Conservation (phyloP, 179 eudicot species). For the Dionaea muscipula region DNA sequence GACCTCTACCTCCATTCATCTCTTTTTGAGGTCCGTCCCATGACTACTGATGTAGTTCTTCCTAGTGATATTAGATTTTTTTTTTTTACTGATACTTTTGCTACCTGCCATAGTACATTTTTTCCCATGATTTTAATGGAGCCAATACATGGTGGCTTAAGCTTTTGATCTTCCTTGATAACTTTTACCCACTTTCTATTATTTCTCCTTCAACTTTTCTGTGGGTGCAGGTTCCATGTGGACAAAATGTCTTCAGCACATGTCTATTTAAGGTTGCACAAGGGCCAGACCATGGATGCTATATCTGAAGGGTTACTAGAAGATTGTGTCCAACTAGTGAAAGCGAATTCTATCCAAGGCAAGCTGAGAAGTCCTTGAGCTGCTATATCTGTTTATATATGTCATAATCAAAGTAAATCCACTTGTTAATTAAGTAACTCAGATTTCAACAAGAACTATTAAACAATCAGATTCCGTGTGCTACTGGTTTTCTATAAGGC, state of each 20-base stretch:
- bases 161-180: neutral
- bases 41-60: no score
- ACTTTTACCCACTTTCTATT: neutral
- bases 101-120: no score
- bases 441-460: neutral
- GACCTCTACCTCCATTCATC: no score
- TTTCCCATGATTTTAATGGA: neutral
- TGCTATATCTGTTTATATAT: neutral
- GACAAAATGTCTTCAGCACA: slow-evolving; percentile 99
- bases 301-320: slow-evolving; percentile 86
- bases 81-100: no score
- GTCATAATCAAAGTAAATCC: no score
- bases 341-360: slow-evolving; percentile 98
- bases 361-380: slow-evolving; percentile 8
- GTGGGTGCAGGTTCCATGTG: slow-evolving; percentile 80
- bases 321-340: slow-evolving; percentile 94
- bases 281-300: slow-evolving; percentile 83
- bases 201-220: neutral
- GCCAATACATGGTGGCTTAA: neutral
- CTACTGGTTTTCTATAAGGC: neutral
- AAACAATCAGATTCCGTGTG: neutral
- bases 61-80: no score
- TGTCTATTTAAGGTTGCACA: slow-evolving; percentile 80
- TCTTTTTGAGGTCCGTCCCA: no score
- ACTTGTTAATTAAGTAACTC: neutral